phyloP scores from a whole-genome alignment of 306 rosid genomes.

The Dalbergia oliveri region DNA sequence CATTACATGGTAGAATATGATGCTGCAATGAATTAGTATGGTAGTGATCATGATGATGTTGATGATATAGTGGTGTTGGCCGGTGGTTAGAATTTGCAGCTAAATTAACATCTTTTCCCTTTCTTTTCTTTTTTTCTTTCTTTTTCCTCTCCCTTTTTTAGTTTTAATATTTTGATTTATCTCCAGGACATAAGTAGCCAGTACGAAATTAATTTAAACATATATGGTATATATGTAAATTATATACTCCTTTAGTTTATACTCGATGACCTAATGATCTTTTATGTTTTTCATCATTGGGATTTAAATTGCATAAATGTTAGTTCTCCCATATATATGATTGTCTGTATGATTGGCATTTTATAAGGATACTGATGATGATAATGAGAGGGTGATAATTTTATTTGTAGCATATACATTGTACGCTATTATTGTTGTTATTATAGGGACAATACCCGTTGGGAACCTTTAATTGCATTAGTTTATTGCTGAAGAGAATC shows the following conservation, averaged over 20 bases:
- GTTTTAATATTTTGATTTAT: slow-evolving; percentile 32
- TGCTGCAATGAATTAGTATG: slow-evolving; percentile 46
- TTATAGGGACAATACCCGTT: slow-evolving; percentile 30
- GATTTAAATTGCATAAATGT: not conserved
- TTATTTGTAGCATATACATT: slow-evolving; percentile 5
- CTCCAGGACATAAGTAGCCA: slow-evolving; percentile 13
- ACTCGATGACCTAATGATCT: slow-evolving; percentile 35
- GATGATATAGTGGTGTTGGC: slow-evolving; percentile 47
- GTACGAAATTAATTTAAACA: slow-evolving; percentile 48
- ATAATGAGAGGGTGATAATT: slow-evolving; percentile 16
- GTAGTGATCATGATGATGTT: slow-evolving; percentile 44
- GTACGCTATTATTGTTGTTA: not conserved
- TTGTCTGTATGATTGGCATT: slow-evolving; percentile 44
- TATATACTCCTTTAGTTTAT: slow-evolving; percentile 34
- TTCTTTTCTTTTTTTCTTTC: not conserved
- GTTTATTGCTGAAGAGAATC: slow-evolving; percentile 41
- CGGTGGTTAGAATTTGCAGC: slow-evolving; percentile 57
- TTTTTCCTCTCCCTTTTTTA: not conserved
- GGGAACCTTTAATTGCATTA: slow-evolving; percentile 30
- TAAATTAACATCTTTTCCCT: slow-evolving; percentile 32
- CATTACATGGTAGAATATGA: slow-evolving; percentile 51
- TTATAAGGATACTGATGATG: slow-evolving; percentile 8
- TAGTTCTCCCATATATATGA: slow-evolving; percentile 37
- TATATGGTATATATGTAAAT: slow-evolving; percentile 45
- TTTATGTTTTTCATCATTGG: slow-evolving; percentile 1